phyloP scores from a whole-genome alignment of 176 grass and related monocot genomes.

The Ananas comosus region DNA sequence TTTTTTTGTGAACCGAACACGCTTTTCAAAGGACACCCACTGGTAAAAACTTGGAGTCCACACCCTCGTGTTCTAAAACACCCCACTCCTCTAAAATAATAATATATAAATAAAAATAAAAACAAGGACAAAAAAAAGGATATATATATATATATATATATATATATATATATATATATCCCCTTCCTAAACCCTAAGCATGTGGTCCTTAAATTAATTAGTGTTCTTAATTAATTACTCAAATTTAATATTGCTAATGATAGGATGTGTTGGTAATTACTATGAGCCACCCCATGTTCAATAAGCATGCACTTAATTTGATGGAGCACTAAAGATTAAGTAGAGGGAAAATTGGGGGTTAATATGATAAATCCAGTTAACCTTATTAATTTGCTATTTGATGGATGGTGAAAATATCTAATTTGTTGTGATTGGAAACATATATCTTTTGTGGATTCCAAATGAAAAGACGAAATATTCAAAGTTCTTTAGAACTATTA shows the following conservation, averaged over 20 bases:
- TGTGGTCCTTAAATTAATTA: neutral
- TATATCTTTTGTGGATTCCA: too few relatives aligned
- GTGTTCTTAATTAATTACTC: neutral
- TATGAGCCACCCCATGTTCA: neutral
- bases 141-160: too few relatives aligned
- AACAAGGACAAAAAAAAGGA: too few relatives aligned
- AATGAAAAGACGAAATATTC: too few relatives aligned
- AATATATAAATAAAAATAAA: neutral
- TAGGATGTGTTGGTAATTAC: neutral
- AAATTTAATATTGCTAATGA: neutral
- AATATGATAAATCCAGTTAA: too few relatives aligned
- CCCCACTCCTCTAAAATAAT: neutral
- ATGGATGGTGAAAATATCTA: too few relatives aligned
- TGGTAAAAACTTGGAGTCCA: neutral
- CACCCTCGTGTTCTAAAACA: neutral
- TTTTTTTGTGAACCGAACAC: neutral
- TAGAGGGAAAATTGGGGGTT: too few relatives aligned
- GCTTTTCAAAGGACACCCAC: neutral
- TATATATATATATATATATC: too few relatives aligned
- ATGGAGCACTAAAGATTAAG: too few relatives aligned
- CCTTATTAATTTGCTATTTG: too few relatives aligned
- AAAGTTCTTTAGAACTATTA: too few relatives aligned
- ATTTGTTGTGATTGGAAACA: too few relatives aligned
- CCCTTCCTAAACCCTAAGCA: neutral
- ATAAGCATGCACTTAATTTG: neutral